These are phyloP conservation scores for Solidago caesia DNA, from an alignment of 129 eudicot species.

Conservation along the genomic window DNA sequence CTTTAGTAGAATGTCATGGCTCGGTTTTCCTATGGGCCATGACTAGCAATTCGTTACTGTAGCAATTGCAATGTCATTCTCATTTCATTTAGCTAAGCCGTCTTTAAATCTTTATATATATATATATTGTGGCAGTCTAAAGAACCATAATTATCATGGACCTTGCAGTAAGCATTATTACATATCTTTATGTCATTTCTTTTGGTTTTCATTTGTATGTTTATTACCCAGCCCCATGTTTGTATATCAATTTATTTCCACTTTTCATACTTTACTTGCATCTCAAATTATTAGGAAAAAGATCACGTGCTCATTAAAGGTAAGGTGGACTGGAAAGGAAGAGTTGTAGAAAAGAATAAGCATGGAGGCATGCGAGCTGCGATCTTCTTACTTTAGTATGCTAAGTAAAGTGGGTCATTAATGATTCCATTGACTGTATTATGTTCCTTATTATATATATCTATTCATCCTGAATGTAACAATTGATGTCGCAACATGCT, in stretches of 20 bases:
- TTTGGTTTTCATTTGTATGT: no score
- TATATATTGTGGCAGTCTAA: not conserved
- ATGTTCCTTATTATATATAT: not conserved
- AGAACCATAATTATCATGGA: no score
- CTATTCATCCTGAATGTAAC: not conserved
- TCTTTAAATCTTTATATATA: not conserved
- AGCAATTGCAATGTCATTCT: not conserved
- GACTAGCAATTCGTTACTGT: not conserved
- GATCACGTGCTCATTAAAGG: slow-evolving; percentile 47
- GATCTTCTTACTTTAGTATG: slow-evolving; percentile 24
- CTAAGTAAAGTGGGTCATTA: not conserved
- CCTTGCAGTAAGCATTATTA: no score
- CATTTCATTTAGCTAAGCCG: not conserved
- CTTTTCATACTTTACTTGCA: no score
- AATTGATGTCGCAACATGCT: not conserved
- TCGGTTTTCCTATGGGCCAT: not conserved
- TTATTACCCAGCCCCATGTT: no score
- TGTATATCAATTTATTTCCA: no score
- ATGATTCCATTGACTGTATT: no score
- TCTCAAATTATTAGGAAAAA: slow-evolving; percentile 24
- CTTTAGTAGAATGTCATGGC: not conserved
- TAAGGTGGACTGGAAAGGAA: slow-evolving; percentile 82
- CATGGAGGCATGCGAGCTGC: slow-evolving; percentile 66
- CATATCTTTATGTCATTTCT: no score
- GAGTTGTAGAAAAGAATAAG: slow-evolving; percentile 44